Evolutionary conservation across 2,329 filamentous ascomycete genomes (phyloP).

Genomic region (Trichoderma gracile): DNA sequence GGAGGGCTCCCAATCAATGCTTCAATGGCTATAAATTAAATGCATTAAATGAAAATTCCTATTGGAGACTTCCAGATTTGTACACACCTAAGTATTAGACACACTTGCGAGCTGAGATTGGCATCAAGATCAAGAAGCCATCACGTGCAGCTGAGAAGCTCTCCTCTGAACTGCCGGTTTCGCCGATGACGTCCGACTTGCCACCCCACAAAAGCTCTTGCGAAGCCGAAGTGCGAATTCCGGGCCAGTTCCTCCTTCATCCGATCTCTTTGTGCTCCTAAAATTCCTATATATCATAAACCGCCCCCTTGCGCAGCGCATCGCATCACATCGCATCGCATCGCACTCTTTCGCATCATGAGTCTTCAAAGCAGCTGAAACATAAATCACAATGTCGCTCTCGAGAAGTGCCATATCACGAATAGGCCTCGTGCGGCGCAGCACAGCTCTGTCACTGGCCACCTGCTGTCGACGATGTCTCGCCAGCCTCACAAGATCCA

Average conservation of each 20-base stretch:
- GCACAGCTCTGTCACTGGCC: constrained; percentile 25
- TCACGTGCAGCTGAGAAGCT: constrained; percentile 1
- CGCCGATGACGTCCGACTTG: constrained; percentile 39
- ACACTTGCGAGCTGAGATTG: neutral
- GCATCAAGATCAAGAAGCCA: neutral
- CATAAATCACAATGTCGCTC: constrained; percentile 34
- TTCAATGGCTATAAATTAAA: neutral
- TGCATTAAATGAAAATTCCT: neutral
- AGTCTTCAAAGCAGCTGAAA: neutral
- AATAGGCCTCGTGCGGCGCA: constrained; percentile 35
- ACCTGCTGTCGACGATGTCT: constrained; percentile 32
- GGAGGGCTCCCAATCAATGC: too few relatives aligned
- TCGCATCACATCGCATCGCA: too few relatives aligned
- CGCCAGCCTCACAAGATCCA: constrained; percentile 32
- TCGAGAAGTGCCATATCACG: constrained; percentile 36
- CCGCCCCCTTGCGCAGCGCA: neutral
- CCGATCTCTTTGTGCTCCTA: neutral
- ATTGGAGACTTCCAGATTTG: too few relatives aligned
- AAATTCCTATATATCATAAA: neutral
- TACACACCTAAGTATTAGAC: too few relatives aligned
- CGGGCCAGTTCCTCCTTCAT: constrained; percentile 1
- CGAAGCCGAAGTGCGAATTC: constrained; percentile 22
- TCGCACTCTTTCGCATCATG: neutral
- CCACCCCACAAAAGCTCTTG: constrained; percentile 18
- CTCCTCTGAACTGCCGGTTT: neutral